These are phyloP conservation scores for Suillus lakei DNA, from an alignment of 768 basidiomycete species.

Conservation along the genomic window DNA sequence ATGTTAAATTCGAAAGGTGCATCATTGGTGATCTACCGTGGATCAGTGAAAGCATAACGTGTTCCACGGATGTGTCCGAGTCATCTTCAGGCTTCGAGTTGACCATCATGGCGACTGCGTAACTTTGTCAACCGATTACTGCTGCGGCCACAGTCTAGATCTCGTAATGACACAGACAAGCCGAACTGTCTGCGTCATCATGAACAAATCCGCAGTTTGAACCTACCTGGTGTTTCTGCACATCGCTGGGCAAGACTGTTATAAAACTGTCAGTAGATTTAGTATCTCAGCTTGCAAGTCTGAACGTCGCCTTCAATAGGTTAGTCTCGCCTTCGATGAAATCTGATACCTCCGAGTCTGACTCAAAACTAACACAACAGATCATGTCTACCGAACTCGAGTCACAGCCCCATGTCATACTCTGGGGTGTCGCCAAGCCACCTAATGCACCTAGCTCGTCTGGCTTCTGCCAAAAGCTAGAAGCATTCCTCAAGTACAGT, in stretches of 20 bases:
- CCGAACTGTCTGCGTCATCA: neutral
- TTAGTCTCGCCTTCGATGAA: neutral
- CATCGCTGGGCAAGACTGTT: neutral
- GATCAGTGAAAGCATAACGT: neutral
- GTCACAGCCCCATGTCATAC: slow-evolving; percentile 23
- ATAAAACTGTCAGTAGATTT: neutral
- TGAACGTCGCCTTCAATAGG: neutral
- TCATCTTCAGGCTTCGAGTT: neutral
- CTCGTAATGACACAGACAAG: neutral
- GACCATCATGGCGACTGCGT: neutral
- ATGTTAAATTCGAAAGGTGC: neutral
- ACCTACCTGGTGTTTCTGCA: neutral
- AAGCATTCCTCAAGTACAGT: slow-evolving; percentile 33
- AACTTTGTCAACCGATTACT: neutral
- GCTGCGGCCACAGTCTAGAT: slow-evolving; percentile 4
- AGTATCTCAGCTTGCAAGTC: neutral
- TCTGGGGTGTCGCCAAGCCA: slow-evolving; percentile 30
- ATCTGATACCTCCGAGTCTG: neutral
- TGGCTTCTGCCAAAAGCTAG: slow-evolving; percentile 40
- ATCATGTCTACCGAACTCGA: neutral
- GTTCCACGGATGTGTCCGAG: too few relatives aligned
- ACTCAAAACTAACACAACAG: neutral
- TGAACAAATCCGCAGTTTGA: neutral
- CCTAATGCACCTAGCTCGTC: slow-evolving; percentile 27
- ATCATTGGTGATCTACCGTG: neutral